Evolutionary conservation across 192 early-diverging fungal species (phyloP).

Genomic region (Jimgerdemannia flammicorona): DNA sequence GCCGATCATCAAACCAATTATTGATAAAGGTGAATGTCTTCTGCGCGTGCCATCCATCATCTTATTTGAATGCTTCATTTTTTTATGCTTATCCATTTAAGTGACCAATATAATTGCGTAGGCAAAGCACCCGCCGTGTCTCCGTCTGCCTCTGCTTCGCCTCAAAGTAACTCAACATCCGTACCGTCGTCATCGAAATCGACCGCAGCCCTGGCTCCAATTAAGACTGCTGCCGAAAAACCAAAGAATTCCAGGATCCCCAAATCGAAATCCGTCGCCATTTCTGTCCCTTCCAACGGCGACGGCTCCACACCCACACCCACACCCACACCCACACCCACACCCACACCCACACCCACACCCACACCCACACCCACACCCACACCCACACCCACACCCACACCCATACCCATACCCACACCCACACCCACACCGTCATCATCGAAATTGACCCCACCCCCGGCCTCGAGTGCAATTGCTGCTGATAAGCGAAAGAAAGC

Average conservation of each 20-base stretch:
- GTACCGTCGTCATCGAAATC: not conserved
- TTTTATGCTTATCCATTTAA: not conserved
- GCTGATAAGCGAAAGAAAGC: too few species aligned
- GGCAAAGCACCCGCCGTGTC: not conserved
- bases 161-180: not conserved
- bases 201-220: not conserved
- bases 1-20: not conserved
- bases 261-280: not conserved
- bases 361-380: too few species aligned
- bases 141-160: not conserved
- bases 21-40: not conserved
- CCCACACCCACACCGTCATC: too few species aligned
- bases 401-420: too few species aligned
- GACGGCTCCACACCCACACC: too few species aligned
- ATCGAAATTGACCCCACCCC: not conserved
- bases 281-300: not conserved
- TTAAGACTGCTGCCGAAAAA: not conserved
- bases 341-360: too few species aligned
- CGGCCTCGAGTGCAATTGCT: too few species aligned
- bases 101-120: not conserved
- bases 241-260: not conserved
- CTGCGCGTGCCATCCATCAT: not conserved
- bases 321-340: too few species aligned
- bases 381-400: too few species aligned
- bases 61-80: not conserved